A percentile compares a stretch with the other conserved stretches of the same genome.
Conservation (phyloP, 1,284 basidiomycete species). For the Microbotryum saponariae region DNA sequence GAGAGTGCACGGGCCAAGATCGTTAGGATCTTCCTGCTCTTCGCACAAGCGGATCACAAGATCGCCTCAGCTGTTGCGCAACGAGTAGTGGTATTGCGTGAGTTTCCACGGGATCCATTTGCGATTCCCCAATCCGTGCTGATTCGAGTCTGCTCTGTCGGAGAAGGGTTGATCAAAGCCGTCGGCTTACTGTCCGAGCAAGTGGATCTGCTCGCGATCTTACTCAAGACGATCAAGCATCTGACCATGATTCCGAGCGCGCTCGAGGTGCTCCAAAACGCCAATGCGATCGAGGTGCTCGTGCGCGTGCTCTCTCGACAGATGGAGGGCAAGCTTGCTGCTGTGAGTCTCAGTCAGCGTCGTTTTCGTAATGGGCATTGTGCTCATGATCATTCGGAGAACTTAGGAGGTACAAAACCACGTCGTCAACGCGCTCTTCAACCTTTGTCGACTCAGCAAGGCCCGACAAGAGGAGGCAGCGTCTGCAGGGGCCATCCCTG, state of each 20-base stretch:
- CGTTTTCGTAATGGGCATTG: not conserved
- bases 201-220: conserved; percentile 71
- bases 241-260: conserved; percentile 84
- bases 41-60: conserved; percentile 86
- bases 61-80: conserved; percentile 85
- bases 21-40: conserved; percentile 81
- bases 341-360: conserved; percentile 49
- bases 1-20: conserved; percentile 69
- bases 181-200: conserved; percentile 62
- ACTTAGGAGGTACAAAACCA: conserved; percentile 82
- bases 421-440: conserved; percentile 90
- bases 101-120: conserved; percentile 37
- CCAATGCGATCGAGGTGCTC: conserved; percentile 86
- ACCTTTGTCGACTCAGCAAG: conserved; percentile 88
- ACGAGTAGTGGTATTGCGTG: conserved; percentile 78
- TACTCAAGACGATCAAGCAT: conserved; percentile 93
- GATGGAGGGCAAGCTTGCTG: conserved; percentile 66
- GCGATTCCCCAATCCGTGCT: not conserved
- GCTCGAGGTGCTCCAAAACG: conserved; percentile 88
- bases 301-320: conserved; percentile 75
- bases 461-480: conserved; percentile 92
- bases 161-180: conserved; percentile 62
- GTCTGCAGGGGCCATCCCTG: conserved; percentile 85
- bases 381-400: not conserved
- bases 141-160: not conserved